Evolutionary conservation across 208 protist genomes (phyloP), one percentile per base, ranked within the genome.

Genomic region (Vickermania ingenoplastis): DNA sequence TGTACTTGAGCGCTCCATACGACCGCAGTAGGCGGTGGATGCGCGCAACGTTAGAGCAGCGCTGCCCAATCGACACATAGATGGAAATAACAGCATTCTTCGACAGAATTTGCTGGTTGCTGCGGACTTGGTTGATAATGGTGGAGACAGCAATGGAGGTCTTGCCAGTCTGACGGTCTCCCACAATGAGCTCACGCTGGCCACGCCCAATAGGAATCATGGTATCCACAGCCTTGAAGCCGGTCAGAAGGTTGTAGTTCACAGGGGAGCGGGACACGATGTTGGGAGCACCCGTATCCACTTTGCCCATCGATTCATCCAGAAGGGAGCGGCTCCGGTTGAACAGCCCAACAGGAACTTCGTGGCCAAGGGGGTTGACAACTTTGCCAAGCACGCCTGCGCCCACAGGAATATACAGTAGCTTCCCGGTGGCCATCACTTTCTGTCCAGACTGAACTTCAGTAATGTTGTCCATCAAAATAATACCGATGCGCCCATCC

Each of bases 181-280:
- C 92, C 53, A 97, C 89, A 66, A 97, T 97, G 55, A 97, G 67
- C 83, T 97, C 89, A 70, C 92, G 88, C 81, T 97, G 92, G 28
- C 92, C 92, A 66, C 92, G 88, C 51, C 92, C 92, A 65, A 97
- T 89, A 29, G 92, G 92, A 63, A 97, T 91, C 68, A 97, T 85
- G 49, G 89, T 85, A 74, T 97, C 93, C 26, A 96, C 81, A 53
- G 83, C 81, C 78, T 95, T 97, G 67, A 96, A 82, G 45, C 93
- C 93, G 17, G 87, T 96, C 61, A 95, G 81, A 67, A 97, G 79
- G 60, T 94, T 93, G 82, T 96, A 94, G 80, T 93, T 86, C 51
- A 97, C 92, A 21, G 92, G 92, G 31, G 80, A 75, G 65, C 90
- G 81, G 23, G 86, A 89, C 48, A 96, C 91, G 59, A 96, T 97